Base-by-base conservation (phyloP, 2,329 filamentous ascomycete species). In the Penicillium sp. region DNA sequence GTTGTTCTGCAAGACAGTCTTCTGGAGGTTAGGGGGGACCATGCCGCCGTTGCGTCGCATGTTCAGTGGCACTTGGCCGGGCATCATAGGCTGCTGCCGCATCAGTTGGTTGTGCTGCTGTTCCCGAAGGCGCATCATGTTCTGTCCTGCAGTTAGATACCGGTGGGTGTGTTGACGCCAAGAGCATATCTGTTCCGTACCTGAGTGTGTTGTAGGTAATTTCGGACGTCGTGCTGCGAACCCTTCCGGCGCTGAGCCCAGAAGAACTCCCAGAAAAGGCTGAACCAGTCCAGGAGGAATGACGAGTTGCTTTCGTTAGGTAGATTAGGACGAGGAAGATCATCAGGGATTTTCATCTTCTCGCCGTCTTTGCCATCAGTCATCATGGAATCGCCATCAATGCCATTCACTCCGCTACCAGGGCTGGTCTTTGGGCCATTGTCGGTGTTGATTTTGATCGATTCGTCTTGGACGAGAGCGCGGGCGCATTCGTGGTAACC, bases 201-300 rank as follows among this genome's bases (percentile, higher is more conserved):
- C 82, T 95, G 89, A 58, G 87, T 91, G 67, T 95, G 89, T 54
- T 81, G 76, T 52, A 95, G 84, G 72, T 95, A 96, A 76, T 89
- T 85, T 58, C 82, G 81, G 43, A 90, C 86, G 54, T 82, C 81
- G 24, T 77, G 73, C 67, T 80, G 85, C 51, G 81, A 81, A 49
- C 82, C 83, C 70, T 85, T 86, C 65, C 81, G 83, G 66, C 90
- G 88, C 69, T 93, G 89, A 51, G 90, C 90, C 67, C 85, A 85
- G 74, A 89, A 95, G 63, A 97, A 90, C 66, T 99, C 94, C 91
- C 91, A 97, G 73, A 99, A 99, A 47, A 96, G 82, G 67, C 87
- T 90, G 78, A 95, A 99, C 94, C 94, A 99, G 67, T 97, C 94
- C 63, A 90, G 88, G n/a, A 99, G 79, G 67, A 99, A 97, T 24